A percentile compares a stretch with the other conserved stretches of the same genome.
These are phyloP conservation scores for Catenaria anguillulae DNA, from an alignment of 371 early-diverging fungal species.

Conservation along the genomic window DNA sequence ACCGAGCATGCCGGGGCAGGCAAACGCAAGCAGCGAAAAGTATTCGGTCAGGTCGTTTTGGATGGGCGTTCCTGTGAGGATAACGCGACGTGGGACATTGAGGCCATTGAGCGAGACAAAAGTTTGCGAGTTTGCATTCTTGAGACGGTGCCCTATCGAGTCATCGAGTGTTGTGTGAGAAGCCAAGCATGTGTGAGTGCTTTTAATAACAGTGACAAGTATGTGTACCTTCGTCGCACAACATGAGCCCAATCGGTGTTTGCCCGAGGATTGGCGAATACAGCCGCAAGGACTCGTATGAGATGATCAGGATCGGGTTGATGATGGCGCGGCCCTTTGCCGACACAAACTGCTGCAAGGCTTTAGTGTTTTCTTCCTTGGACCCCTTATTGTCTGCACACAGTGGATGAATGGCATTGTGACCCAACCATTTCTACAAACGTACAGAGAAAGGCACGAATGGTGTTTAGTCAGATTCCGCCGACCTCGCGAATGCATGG, in stretches of 20 bases:
- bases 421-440: constrained; percentile 90
- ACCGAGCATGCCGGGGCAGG: constrained; percentile 44
- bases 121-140: constrained; percentile 74
- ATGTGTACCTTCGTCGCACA: constrained; percentile 11
- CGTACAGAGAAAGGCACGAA: no score
- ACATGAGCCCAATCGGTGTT: constrained; percentile 28
- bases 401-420: constrained; percentile 32
- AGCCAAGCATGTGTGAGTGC: constrained; percentile 87
- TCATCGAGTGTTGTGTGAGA: no score
- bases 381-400: constrained; percentile 74
- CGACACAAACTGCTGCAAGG: constrained; percentile 63
- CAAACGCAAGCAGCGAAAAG: constrained; percentile 45
- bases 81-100: constrained; percentile 26
- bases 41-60: constrained; percentile 43
- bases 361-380: constrained; percentile 64
- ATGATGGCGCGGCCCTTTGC: constrained; percentile 57
- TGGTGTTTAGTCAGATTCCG: no score
- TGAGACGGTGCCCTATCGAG: constrained; percentile 80
- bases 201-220: neutral
- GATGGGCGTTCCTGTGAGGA: constrained; percentile 54
- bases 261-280: constrained; percentile 20
- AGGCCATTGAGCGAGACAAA: constrained; percentile 71
- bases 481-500: no score
- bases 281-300: constrained; percentile 29
- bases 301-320: constrained; percentile 37